phyloP scores from a whole-genome alignment of 2,329 filamentous ascomycete genomes.

The Diplocarpon rosae region DNA sequence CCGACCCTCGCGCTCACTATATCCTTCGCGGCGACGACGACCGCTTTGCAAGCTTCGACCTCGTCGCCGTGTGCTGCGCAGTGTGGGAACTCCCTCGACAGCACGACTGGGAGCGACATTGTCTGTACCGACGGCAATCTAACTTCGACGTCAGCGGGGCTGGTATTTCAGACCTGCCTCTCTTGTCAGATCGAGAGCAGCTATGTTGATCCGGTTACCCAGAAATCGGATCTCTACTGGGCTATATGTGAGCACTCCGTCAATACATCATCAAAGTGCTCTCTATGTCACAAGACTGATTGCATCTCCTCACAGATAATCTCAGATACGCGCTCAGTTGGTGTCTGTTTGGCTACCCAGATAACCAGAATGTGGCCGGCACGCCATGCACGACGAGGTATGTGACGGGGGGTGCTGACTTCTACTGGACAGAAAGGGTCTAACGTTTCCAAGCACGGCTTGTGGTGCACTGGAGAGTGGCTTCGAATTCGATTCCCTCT shows the following conservation, averaged over 20 bases:
- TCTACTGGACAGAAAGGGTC: neutral
- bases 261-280: neutral
- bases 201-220: constrained; percentile 30
- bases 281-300: too few species aligned
- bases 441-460: constrained; percentile 32
- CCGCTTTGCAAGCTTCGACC: constrained; percentile 16
- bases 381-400: constrained; percentile 42
- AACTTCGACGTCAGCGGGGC: constrained; percentile 8
- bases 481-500: constrained; percentile 39
- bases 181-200: constrained; percentile 32
- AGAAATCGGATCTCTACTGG: constrained; percentile 41
- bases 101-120: constrained; percentile 19
- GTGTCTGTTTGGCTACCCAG: constrained; percentile 42
- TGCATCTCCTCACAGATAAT: constrained; percentile 36
- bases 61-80: constrained; percentile 22
- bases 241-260: constrained; percentile 38
- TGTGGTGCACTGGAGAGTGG: constrained; percentile 39
- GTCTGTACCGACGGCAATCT: constrained; percentile 12
- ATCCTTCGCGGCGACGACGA: constrained; percentile 10
- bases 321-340: constrained; percentile 43
- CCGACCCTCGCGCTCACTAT: constrained; percentile 16
- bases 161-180: constrained; percentile 19
- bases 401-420: constrained; percentile 11
- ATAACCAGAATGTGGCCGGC: constrained; percentile 31
- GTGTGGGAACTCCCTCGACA: constrained; percentile 23